Conservation (phyloP, 2,329 filamentous ascomycete genomes). For the Verticillium longisporum region DNA sequence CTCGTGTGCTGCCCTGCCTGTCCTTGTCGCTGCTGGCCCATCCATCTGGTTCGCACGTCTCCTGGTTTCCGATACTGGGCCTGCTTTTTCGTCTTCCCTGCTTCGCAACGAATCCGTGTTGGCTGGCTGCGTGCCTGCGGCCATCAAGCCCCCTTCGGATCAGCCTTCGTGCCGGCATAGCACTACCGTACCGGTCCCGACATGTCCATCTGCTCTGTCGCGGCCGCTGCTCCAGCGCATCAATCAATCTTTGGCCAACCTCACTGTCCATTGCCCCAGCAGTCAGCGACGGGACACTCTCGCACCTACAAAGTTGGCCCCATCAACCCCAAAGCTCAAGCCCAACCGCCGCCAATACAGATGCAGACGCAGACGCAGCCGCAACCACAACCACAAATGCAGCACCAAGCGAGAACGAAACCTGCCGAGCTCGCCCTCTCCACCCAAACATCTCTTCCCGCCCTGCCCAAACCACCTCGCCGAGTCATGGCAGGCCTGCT, state of each 20-base stretch:
- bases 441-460: not conserved
- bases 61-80: not conserved
- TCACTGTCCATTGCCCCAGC: not conserved
- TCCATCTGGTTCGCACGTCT: not conserved
- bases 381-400: not conserved
- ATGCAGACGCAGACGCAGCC: not conserved
- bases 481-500: constrained; percentile 8
- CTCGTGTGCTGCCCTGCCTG: not conserved
- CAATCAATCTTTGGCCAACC: not conserved
- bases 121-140: not conserved
- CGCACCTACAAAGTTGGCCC: not conserved
- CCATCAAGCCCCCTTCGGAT: not conserved
- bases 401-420: not conserved
- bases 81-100: not conserved
- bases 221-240: not conserved
- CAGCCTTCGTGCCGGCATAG: not conserved
- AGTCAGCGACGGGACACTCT: not conserved
- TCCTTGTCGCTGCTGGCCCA: not conserved
- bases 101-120: not conserved
- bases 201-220: not conserved
- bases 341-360: not conserved
- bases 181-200: not conserved
- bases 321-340: not conserved
- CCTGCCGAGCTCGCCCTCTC: constrained; percentile 1
- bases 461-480: not conserved